Evolutionary conservation across 1,284 basidiomycete genomes (phyloP).

Genomic region (Limonomyces culmigenus): DNA sequence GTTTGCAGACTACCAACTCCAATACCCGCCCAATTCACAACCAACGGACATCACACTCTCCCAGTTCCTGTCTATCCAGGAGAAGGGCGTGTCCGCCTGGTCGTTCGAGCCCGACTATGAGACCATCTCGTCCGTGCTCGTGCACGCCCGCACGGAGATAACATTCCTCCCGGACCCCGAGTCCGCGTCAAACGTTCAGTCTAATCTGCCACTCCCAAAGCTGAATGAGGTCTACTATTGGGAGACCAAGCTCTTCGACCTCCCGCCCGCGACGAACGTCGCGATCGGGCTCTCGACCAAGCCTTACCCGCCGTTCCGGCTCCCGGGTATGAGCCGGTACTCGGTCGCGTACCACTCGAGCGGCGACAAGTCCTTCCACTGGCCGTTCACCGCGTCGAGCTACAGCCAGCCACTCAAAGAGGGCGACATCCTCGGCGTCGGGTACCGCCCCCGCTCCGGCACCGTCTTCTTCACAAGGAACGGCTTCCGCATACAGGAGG

Average conservation of each 20-base stretch:
- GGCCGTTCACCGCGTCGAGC: conserved; percentile 79
- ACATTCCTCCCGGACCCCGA: conserved; percentile 91
- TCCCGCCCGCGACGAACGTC: conserved; percentile 69
- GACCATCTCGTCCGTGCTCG: conserved; percentile 75
- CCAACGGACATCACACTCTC: conserved; percentile 94
- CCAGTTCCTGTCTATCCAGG: conserved; percentile 93
- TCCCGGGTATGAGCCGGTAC: conserved; percentile 78
- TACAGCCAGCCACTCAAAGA: conserved; percentile 82
- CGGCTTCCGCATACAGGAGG: conserved; percentile 86
- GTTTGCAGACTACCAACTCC: conserved; percentile 68
- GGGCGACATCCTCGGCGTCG: conserved; percentile 87
- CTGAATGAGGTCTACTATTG: conserved; percentile 97
- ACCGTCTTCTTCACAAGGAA: conserved; percentile 95
- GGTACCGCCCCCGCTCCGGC: conserved; percentile 86
- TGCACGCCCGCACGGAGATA: conserved; percentile 87
- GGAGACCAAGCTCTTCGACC: conserved; percentile 96
- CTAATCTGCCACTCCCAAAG: conserved; percentile 86
- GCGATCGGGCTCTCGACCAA: conserved; percentile 88
- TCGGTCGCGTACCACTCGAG: conserved; percentile 97
- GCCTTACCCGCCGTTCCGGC: conserved; percentile 83
- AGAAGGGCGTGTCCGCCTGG: conserved; percentile 96
- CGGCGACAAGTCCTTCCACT: conserved; percentile 96
- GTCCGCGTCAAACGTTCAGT: conserved; percentile 84
- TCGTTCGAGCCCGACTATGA: conserved; percentile 96
- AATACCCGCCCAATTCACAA: conserved; percentile 84